Conservation (phyloP, 2,329 filamentous ascomycete genomes). For the Aspergillus udagawae region DNA sequence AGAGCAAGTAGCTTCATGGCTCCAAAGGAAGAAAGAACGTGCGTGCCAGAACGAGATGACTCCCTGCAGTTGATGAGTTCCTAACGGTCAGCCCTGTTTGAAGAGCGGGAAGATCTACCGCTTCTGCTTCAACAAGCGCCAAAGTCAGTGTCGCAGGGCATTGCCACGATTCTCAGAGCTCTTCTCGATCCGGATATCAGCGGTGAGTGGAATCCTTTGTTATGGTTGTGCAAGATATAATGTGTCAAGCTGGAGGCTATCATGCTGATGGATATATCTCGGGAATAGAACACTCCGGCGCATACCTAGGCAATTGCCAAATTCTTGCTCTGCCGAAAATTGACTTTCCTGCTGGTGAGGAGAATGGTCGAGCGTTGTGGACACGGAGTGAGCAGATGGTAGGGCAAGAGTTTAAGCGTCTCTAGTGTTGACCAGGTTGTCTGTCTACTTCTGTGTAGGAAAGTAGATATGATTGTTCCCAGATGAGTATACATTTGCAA, state of each 20-base stretch:
- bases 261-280: background rate
- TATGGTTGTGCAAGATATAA: background rate
- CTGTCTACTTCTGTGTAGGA: background rate
- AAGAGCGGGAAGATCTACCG: constrained; percentile 19
- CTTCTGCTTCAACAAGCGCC: constrained; percentile 21
- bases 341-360: constrained; percentile 24
- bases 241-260: background rate
- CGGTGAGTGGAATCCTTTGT: constrained; percentile 13
- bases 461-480: background rate
- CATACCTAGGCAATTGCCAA: constrained; percentile 22
- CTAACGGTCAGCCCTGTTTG: background rate
- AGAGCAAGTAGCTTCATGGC: constrained; percentile 19
- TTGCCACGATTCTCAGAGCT: constrained; percentile 18
- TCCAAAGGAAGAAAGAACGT: constrained; percentile 22
- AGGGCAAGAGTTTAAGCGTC: constrained; percentile 19
- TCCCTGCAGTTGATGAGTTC: background rate
- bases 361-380: constrained; percentile 29
- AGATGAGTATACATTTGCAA: background rate
- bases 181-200: constrained; percentile 22
- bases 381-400: constrained; percentile 27
- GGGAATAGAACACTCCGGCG: constrained; percentile 18
- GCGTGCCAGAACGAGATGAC: background rate
- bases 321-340: constrained; percentile 15
- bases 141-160: constrained; percentile 19
- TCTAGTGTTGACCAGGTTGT: background rate